Evolutionary conservation across 352 stramenopile species (phyloP).

Genomic region (Phytophthora uliginosa): DNA sequence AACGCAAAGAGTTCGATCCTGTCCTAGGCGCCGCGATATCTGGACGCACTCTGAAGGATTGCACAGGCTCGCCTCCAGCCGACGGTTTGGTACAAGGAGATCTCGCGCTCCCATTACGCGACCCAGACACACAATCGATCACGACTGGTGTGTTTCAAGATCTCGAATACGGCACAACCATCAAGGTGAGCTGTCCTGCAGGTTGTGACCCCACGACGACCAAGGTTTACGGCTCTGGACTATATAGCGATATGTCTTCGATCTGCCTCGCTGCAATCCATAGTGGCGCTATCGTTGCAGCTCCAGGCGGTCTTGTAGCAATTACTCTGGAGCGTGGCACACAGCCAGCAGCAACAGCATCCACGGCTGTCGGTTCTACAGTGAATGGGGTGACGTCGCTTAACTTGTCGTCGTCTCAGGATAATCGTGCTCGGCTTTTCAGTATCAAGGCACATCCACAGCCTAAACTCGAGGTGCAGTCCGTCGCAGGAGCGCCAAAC

Average conservation of each 20-base stretch:
- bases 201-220: conserved; percentile 48
- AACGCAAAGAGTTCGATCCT: conserved; percentile 51
- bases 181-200: conserved; percentile 86
- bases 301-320: conserved; percentile 69
- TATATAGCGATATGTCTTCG: conserved; percentile 92
- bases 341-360: conserved; percentile 11
- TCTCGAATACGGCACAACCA: conserved; percentile 86
- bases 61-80: conserved; percentile 90
- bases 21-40: conserved; percentile 57
- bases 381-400: conserved; percentile 72
- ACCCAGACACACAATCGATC: conserved; percentile 25
- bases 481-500: conserved; percentile 91
- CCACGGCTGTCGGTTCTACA: conserved; percentile 41
- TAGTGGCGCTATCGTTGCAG: conserved; percentile 69
- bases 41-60: conserved; percentile 90
- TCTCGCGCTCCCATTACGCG: conserved; percentile 50
- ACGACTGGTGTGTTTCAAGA: conserved; percentile 80
- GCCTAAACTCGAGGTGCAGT: conserved; percentile 88
- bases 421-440: conserved; percentile 66
- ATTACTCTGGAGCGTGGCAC: conserved; percentile 72
- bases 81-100: conserved; percentile 85
- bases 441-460: conserved; percentile 56
- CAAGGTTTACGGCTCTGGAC: conserved; percentile 66
- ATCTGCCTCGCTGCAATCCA: conserved; percentile 95
- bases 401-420: conserved; percentile 39